Percentiles rank a stretch among this genome's conserved stretches.
Evolutionary conservation across 768 basidiomycete species (phyloP).

Genomic region (Hygrophorus russula): DNA sequence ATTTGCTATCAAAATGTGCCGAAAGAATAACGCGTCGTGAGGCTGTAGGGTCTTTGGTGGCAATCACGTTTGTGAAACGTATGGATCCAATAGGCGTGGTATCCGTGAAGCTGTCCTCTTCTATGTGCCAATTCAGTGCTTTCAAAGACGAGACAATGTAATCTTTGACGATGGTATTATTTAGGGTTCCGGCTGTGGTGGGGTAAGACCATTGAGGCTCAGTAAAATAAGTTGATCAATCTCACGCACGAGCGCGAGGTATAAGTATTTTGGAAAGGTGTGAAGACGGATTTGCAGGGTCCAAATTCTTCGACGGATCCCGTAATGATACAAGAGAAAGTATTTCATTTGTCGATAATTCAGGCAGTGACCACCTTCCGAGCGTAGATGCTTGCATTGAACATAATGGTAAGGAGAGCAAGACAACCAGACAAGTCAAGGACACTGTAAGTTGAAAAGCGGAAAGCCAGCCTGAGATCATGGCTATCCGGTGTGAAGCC

Average conservation of each 20-base stretch:
- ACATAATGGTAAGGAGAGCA: neutral
- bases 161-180: conserved; percentile 72
- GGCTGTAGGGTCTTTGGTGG: conserved; percentile 88
- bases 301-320: conserved; percentile 59
- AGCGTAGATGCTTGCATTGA: conserved; percentile 24
- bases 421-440: neutral
- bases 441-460: neutral
- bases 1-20: conserved; percentile 93
- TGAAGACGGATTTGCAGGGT: conserved; percentile 52
- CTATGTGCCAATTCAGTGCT: conserved; percentile 76
- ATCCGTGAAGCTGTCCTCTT: conserved; percentile 72
- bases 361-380: conserved; percentile 27
- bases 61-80: conserved; percentile 83
- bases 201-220: neutral
- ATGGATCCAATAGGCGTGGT: conserved; percentile 74
- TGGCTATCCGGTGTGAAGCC: conserved; percentile 10
- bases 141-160: conserved; percentile 69
- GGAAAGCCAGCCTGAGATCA: no score
- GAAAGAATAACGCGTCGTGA: conserved; percentile 74
- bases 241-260: conserved; percentile 72
- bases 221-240: conserved; percentile 10
- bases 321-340: conserved; percentile 36
- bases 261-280: conserved; percentile 81
- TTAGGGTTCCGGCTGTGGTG: conserved; percentile 51
- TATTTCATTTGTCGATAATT: conserved; percentile 42